Conservation (phyloP, 2,329 filamentous ascomycete genomes). For the Colletotrichum sp. region DNA sequence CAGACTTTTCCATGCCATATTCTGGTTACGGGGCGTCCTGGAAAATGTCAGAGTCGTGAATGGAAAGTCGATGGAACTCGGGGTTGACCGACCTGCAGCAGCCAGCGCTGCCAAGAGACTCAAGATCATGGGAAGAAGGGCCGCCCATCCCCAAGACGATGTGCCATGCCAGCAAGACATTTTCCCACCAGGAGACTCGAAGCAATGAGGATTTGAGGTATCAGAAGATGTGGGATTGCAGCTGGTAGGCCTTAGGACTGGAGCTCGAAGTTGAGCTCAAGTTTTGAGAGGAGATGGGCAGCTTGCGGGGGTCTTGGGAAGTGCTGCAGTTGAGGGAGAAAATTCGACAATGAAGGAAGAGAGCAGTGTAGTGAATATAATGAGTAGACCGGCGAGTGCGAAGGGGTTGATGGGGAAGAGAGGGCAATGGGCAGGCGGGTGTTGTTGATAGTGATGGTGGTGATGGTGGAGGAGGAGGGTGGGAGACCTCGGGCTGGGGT, state of each 20-base stretch:
- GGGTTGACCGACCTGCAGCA: neutral
- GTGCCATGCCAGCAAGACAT: neutral
- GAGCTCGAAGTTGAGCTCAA: neutral
- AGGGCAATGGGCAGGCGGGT: neutral
- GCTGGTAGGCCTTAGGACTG: accelerated
- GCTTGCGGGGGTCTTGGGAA: neutral
- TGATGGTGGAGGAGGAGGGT: neutral
- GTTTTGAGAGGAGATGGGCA: neutral
- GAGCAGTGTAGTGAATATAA: neutral
- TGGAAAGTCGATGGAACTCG: neutral
- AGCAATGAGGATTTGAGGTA: neutral
- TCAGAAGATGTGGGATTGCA: neutral
- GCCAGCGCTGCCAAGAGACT: neutral
- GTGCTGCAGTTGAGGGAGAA: neutral
- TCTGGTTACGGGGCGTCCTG: neutral
- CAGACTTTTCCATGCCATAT: neutral
- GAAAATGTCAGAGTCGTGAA: neutral
- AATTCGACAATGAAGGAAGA: neutral
- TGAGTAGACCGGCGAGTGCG: neutral
- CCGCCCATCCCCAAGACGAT: neutral
- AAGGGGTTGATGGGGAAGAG: neutral
- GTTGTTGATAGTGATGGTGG: neutral
- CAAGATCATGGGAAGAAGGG: neutral
- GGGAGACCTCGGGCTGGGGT: neutral
- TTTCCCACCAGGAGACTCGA: neutral